A percentile compares a stretch with the other conserved stretches of the same genome.
Evolutionary conservation across 2,329 filamentous ascomycete genomes (phyloP).

Genomic region (Boeremia lycopersici): DNA sequence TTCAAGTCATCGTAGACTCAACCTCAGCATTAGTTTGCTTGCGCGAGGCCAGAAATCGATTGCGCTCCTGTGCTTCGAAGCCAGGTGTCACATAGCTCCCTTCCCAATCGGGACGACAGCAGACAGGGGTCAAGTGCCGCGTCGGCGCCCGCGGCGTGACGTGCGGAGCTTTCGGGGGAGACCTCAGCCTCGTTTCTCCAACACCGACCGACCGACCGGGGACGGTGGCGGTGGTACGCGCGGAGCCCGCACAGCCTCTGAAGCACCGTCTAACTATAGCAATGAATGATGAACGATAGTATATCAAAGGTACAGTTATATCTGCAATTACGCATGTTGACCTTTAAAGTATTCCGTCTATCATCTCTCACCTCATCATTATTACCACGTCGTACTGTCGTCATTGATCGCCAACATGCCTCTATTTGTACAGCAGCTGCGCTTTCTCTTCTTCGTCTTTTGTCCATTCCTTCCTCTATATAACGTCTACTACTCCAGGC

Average conservation of each 20-base stretch:
- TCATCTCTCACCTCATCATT: slow-evolving; percentile 12
- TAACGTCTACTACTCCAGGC: slow-evolving; percentile 20
- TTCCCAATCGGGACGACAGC: slow-evolving; percentile 20
- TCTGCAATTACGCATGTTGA: background rate
- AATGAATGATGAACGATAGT: background rate
- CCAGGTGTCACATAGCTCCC: slow-evolving; percentile 35
- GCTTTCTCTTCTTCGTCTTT: slow-evolving; percentile 36
- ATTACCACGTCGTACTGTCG: slow-evolving; percentile 32
- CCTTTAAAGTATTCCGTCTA: background rate
- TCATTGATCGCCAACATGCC: slow-evolving; percentile 24
- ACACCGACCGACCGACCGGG: slow-evolving; percentile 4
- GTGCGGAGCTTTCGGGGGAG: slow-evolving; percentile 18
- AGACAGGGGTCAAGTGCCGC: slow-evolving; percentile 25
- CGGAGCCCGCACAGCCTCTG: slow-evolving; percentile 9
- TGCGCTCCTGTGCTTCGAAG: background rate
- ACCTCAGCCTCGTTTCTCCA: slow-evolving; percentile 13
- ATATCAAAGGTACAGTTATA: background rate
- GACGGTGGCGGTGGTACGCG: background rate
- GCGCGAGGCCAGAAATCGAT: background rate
- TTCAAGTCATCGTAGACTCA: background rate
- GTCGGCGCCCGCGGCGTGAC: background rate
- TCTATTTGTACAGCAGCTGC: slow-evolving; percentile 26
- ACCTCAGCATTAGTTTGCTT: background rate
- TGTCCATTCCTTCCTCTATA: slow-evolving; percentile 37
- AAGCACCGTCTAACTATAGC: slow-evolving; percentile 5